phyloP scores from a whole-genome alignment of 2,329 filamentous ascomycete species.

The Paraphaeosphaeria sporulosa region DNA sequence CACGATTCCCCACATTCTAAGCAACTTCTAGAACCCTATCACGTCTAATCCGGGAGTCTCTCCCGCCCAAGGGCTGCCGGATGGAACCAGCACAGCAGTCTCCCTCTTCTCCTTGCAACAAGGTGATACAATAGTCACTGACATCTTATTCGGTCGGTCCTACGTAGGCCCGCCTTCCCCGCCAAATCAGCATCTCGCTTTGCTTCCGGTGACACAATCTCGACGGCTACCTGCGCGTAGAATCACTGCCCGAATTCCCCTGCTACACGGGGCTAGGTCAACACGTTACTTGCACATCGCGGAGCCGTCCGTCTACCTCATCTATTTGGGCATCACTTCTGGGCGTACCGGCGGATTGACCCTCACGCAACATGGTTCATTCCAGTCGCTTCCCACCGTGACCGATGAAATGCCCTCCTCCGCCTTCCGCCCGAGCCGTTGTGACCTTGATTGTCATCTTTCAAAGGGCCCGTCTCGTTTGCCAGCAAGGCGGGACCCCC shows the following conservation, averaged over 20 bases:
- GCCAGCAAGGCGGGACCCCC: slow-evolving; percentile 33
- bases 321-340: neutral
- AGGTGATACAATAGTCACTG: neutral
- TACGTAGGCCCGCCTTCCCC: slow-evolving; percentile 9
- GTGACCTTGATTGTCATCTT: slow-evolving; percentile 38
- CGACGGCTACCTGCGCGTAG: slow-evolving; percentile 3
- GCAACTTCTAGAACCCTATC: slow-evolving; percentile 11
- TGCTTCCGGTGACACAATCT: neutral
- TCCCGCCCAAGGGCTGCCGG: slow-evolving; percentile 5
- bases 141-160: neutral
- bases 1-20: slow-evolving; percentile 4
- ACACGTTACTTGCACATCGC: slow-evolving; percentile 7
- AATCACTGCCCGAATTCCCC: slow-evolving; percentile 6
- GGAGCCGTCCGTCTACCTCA: slow-evolving; percentile 6
- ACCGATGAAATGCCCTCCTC: slow-evolving; percentile 38
- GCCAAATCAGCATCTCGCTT: slow-evolving; percentile 1
- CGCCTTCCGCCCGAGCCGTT: slow-evolving; percentile 47
- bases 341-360: neutral
- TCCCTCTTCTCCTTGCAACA: slow-evolving; percentile 2
- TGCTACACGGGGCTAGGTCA: slow-evolving; percentile 5
- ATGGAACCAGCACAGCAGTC: slow-evolving; percentile 12
- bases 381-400: slow-evolving; percentile 33
- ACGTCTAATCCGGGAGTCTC: slow-evolving; percentile 1
- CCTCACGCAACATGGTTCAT: slow-evolving; percentile 24
- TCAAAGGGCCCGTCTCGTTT: slow-evolving; percentile 29